Base-by-base conservation (phyloP, 108 stramenopile genomes). In the Mayamaea pseudoterrestris region DNA sequence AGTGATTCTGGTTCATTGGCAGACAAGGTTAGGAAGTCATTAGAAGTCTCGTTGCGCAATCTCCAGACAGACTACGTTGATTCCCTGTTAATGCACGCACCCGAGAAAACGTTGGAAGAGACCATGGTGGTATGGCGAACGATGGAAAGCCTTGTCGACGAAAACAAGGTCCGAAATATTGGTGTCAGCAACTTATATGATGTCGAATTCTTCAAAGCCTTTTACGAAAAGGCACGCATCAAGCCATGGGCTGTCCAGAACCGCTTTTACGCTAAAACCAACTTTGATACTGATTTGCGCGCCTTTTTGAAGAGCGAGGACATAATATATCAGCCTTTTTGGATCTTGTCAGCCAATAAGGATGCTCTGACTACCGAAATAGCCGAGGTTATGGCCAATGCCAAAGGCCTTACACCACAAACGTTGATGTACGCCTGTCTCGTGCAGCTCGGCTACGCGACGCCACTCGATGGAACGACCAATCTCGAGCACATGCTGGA, bases 181-280 rank as follows among this genome's bases (percentile, higher is more conserved):
- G 93, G 93, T 1, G 70, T 94, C 13, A 65, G 69, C 55, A 94
- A 94, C 74, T 58, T 56, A 27, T 73, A 73, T 47, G 55, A 65
- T 30, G 34, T 50, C 12, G 73, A 51, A 14, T 57, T 48, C 44
- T 69, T 74, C 50, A 20, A 36, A 25, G 24, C 45, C 11, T 30
- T 74, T 17, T 80, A 77, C 47, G 22, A 60, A 60, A 40, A 65
- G 32, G 84, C 89, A 1, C 35, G 56, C n/a, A 60, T 83, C 57
- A 90, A 89, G 68, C 89, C 89, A 17, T 42, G 54, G 14, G 78
- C 90, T 13, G 30, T 91, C 6, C 93, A 94, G 42, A 94, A 94
- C 72, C 67, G 93, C 1, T 91, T 94, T 46, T 81, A 91, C 47
- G 49, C 49, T 1, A 47, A 79, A 6, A 60, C 78, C 13, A 53